A percentile compares a stretch with the other conserved stretches of the same genome.
Evolutionary conservation across 1,284 basidiomycete genomes (phyloP).

Genomic region (Cryptococcus floricola): DNA sequence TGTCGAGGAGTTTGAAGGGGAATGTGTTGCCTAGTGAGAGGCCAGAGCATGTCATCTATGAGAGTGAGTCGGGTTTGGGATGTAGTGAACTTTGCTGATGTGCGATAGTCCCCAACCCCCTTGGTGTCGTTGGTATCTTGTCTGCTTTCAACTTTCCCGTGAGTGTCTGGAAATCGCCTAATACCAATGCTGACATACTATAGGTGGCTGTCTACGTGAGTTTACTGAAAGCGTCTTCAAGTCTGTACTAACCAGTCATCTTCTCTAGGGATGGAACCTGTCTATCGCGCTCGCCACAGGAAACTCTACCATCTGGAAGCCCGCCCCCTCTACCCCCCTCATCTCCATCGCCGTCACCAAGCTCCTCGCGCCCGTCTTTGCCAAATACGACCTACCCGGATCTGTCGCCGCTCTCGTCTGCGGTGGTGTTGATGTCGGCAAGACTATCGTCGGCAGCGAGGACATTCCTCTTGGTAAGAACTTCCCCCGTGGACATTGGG

Average conservation of each 20-base stretch:
- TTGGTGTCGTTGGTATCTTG: constrained; percentile 86
- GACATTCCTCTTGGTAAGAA: constrained; percentile 63
- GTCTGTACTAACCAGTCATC: neutral
- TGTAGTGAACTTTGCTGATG: neutral
- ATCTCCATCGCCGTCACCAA: constrained; percentile 75
- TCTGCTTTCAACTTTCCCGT: constrained; percentile 93
- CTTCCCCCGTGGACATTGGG: neutral
- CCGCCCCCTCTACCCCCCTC: constrained; percentile 80
- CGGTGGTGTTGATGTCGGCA: constrained; percentile 76
- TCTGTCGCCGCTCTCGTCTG: constrained; percentile 77
- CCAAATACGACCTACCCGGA: constrained; percentile 74
- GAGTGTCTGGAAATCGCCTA: constrained; percentile 54
- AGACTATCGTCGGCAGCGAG: constrained; percentile 66
- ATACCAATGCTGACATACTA: neutral
- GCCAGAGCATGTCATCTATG: constrained; percentile 82
- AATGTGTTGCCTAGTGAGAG: constrained; percentile 78
- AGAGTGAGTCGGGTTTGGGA: constrained; percentile 46
- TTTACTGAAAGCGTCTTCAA: neutral
- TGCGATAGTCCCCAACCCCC: constrained; percentile 70
- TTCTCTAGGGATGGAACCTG: constrained; percentile 66
- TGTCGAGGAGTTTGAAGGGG: constrained; percentile 89
- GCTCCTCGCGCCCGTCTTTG: constrained; percentile 74
- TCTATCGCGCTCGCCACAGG: constrained; percentile 83
- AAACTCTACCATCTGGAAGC: constrained; percentile 94
- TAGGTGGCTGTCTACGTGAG: constrained; percentile 55